Evolutionary conservation across 306 rosid species (phyloP).

Genomic region (Citrullus mucosospermus): DNA sequence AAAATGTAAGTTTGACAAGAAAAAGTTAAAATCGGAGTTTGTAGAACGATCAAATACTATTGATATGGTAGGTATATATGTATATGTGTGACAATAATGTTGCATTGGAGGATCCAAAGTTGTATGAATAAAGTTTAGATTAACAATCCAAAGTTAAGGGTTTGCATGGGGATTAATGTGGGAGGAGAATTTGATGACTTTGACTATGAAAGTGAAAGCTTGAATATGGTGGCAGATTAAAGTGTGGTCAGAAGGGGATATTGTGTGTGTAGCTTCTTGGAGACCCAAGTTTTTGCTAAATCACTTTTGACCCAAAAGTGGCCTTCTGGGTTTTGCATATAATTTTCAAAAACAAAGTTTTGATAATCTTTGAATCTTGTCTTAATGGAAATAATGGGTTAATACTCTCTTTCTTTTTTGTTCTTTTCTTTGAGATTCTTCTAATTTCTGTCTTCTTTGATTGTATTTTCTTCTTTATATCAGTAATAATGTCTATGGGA

Average conservation of each 20-base stretch:
- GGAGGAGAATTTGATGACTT: neutral
- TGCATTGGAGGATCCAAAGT: neutral
- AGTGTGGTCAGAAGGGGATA: constrained; percentile 4
- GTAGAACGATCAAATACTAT: neutral
- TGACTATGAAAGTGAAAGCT: constrained; percentile 7
- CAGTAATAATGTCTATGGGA: neutral
- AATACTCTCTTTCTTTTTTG: neutral
- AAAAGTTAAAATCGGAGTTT: neutral
- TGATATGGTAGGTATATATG: neutral
- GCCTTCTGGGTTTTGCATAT: constrained; percentile 2
- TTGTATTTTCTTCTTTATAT: neutral
- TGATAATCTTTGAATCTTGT: neutral
- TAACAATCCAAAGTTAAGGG: neutral
- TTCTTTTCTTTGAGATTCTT: neutral
- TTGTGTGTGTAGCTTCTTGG: neutral
- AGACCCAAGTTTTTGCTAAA: neutral
- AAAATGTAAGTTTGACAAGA: neutral
- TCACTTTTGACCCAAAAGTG: constrained; percentile 11
- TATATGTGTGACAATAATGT: neutral
- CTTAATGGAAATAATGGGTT: neutral
- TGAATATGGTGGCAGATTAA: constrained; percentile 1
- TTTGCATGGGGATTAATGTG: constrained; percentile 2
- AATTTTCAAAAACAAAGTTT: neutral
- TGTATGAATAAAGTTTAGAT: neutral
- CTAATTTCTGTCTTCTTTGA: neutral